Evolutionary conservation across 2,329 filamentous ascomycete species (phyloP).

Genomic region (Alternaria rosae): DNA sequence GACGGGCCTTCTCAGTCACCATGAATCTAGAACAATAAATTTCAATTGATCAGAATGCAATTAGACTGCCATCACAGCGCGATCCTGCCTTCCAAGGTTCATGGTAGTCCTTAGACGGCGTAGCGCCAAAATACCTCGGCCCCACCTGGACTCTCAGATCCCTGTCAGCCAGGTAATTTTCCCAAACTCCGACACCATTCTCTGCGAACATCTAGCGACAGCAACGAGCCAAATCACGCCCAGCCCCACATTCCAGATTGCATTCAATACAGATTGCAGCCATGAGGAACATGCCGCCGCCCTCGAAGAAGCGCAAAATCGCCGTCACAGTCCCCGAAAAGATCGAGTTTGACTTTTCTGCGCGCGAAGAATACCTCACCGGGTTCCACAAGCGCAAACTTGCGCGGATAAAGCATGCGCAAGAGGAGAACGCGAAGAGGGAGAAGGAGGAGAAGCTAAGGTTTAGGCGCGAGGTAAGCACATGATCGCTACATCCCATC

Average conservation of each 20-base stretch:
- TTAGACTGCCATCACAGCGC: background rate
- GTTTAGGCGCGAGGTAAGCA: conserved; percentile 75
- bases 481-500: background rate
- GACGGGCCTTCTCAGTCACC: background rate
- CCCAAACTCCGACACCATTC: conserved; percentile 16
- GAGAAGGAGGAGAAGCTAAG: conserved; percentile 79
- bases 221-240: conserved; percentile 3
- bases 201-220: conserved; percentile 1
- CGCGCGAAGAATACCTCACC: conserved; percentile 86
- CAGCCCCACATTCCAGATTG: background rate
- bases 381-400: conserved; percentile 97
- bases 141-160: conserved; percentile 19
- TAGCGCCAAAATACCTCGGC: conserved; percentile 12
- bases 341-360: conserved; percentile 81
- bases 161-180: conserved; percentile 34
- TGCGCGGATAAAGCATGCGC: conserved; percentile 82
- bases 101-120: background rate
- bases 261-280: background rate
- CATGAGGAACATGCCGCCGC: conserved; percentile 29
- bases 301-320: conserved; percentile 45
- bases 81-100: background rate
- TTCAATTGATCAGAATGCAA: background rate
- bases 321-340: conserved; percentile 69
- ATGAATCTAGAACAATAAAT: background rate
- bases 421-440: conserved; percentile 79